Evolutionary conservation across 2,329 filamentous ascomycete species (phyloP).

Genomic region (Chaetomium globosum): DNA sequence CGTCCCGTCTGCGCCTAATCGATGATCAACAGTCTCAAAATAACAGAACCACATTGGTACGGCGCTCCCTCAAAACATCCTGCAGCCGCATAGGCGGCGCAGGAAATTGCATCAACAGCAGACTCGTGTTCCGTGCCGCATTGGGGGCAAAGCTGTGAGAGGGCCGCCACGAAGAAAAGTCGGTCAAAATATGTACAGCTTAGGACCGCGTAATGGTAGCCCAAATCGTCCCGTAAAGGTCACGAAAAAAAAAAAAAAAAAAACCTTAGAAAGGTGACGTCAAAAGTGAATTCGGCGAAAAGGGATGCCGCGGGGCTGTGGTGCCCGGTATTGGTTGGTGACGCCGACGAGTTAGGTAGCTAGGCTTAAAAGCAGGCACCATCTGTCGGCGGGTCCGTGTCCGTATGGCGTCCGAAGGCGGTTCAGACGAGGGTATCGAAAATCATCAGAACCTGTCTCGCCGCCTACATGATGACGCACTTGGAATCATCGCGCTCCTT

Average conservation of each 20-base stretch:
- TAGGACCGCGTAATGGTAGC: slow-evolving; percentile 10
- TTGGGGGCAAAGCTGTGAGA: neutral
- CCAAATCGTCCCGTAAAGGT: slow-evolving; percentile 20
- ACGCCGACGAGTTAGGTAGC: neutral
- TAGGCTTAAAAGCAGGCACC: neutral
- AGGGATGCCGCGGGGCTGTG: slow-evolving; percentile 14
- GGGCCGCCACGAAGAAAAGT: neutral
- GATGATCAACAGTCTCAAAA: neutral
- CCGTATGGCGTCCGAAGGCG: neutral
- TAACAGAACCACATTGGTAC: neutral
- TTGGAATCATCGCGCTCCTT: slow-evolving; percentile 65
- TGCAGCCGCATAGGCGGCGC: neutral
- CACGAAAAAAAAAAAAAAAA: slow-evolving; percentile 16
- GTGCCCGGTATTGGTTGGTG: slow-evolving; percentile 15
- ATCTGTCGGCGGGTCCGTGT: neutral
- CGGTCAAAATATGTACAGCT: slow-evolving; percentile 28
- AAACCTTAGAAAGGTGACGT: slow-evolving; percentile 15
- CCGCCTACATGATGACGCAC: slow-evolving; percentile 61
- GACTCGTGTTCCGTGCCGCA: neutral
- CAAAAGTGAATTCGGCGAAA: slow-evolving; percentile 10
- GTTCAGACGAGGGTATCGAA: neutral
- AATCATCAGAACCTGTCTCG: neutral
- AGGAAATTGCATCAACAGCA: neutral
- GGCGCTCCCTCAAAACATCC: neutral
- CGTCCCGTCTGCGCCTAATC: neutral